Base-by-base conservation (phyloP, 2,329 filamentous ascomycete genomes). In the Xenoacremonium recifei region DNA sequence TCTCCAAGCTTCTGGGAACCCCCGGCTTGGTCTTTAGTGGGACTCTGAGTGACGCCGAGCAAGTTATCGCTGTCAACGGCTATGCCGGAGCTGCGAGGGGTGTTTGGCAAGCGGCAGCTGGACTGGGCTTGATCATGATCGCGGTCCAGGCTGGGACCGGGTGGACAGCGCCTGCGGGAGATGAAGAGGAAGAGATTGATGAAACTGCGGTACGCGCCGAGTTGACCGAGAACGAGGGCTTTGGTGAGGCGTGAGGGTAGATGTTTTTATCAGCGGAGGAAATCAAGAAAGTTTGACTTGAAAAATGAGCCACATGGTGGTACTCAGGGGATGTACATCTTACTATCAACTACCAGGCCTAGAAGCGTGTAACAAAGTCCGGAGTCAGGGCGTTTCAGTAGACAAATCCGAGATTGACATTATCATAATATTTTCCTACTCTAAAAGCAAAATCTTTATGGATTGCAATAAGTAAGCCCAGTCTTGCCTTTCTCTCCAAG, bases 121-220 rank as follows among this genome's bases (percentile, higher is more conserved):
- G 60, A 3, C 39, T 77, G 33, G 66, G 65, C 3, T 44, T 75
- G 4, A 19, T 71, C 4, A 70, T 78, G 4, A 37, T 77, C 33
- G 32, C 69, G 3, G 40, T 77, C 23, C 76, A 80, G 61, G 71
- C 72, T 2, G 65, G 64, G 6, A 75, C 76, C 7, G 77, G 77
- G 3, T 77, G 75, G 74, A 64, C 59, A n/a, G 67, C 63, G 2
- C 69, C 72, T 43, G 56, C 77, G 75, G 65, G 77, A 74, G 66
- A 85, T 69, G 63, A 81, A 56, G 57, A 62, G 40, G 66, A 65
- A 36, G 60, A 60, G 25, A 60, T 60, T 35, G 64, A 66, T 37
- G 65, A 63, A 21, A 53, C 45, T 17, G 47, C 53, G 33, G 55
- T 54, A 15, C 51, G 56, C 40, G 56, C 48, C 9, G 42, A 42